Evolutionary conservation across 2,329 filamentous ascomycete species (phyloP), one percentile per base, ranked within the genome.

Genomic region (Fusarium nematophilum): DNA sequence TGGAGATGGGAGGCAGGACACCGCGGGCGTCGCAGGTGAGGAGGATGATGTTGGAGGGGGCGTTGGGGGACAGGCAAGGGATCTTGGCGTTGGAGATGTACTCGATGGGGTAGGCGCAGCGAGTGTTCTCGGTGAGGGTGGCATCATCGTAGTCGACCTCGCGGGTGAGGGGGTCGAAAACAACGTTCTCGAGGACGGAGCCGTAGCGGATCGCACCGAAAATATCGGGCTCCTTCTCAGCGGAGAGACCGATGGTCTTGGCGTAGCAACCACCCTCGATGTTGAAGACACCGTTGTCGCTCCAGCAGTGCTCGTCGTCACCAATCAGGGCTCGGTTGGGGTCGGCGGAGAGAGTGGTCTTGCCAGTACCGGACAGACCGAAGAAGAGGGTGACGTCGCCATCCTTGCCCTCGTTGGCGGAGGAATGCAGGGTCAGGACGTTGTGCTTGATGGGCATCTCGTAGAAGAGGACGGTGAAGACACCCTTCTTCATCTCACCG

Each of bases 381-480:
- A 99, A 99, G 90, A 99, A 99, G 70, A 99, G 92, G 11, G 95
- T 98, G 54, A 99, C 95, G 74, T 99, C 95, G 66, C 95, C 95
- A 63, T 91, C 81, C 84, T 91, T 86, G 71, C 95, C 95, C 86
- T 99, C 91, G 81, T 99, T 99, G 74, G 95, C 95, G 8, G 95
- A 99, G 13, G 95, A 99, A 86, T 99, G 95, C 51, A 99, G 89
- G 33, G 95, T 99, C 68, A 99, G 83, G 71, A 99, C 94, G 79
- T 98, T 96, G 87, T 99, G 95, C 88, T 97, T 97, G 76, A 99
- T 92, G 59, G 95, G 95, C 93, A 98, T 99, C 85, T 99, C 95
- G 84, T 98, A 99, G 87, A 97, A 99, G 76, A 99, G 89, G 44
- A 99, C 93, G 40, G 95, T 99, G 86, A 99, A 99, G 78, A 99